phyloP scores from a whole-genome alignment of 345 rosid genomes.

The Bruguiera gymnorhiza region DNA sequence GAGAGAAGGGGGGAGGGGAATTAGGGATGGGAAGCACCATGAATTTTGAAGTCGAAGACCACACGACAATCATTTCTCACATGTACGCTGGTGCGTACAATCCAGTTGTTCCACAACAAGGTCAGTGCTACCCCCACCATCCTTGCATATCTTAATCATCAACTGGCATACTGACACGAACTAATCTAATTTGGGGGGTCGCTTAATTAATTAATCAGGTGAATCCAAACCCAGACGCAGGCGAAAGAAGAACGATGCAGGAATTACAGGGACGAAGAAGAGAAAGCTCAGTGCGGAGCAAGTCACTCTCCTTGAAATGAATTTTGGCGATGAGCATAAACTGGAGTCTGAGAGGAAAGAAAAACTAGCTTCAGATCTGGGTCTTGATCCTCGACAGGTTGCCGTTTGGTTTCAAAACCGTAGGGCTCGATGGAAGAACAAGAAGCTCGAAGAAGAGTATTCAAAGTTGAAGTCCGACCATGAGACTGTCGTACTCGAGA shows the following conservation, averaged over 20 bases:
- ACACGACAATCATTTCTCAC: constrained; percentile 53
- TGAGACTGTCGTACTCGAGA: constrained; percentile 46
- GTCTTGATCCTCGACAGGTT: constrained; percentile 88
- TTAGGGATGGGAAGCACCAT: constrained; percentile 7
- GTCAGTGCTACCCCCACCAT: constrained; percentile 25
- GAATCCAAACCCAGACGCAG: constrained; percentile 53
- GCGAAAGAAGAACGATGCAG: constrained; percentile 47
- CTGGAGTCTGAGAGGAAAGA: constrained; percentile 83
- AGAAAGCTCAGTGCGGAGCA: constrained; percentile 73
- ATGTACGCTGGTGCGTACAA: constrained; percentile 48
- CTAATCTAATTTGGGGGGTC: neutral
- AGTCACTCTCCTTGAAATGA: constrained; percentile 55
- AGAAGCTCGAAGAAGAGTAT: constrained; percentile 86
- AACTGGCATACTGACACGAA: neutral
- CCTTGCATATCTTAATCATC: neutral
- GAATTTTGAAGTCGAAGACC: constrained; percentile 39
- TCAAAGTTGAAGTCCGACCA: constrained; percentile 45
- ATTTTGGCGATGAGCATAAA: constrained; percentile 71
- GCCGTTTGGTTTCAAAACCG: constrained; percentile 99
- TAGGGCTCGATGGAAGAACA: constrained; percentile 85
- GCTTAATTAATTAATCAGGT: constrained; percentile 26
- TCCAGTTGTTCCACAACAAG: constrained; percentile 51
- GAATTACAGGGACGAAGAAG: constrained; percentile 43
- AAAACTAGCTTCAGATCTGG: constrained; percentile 69
- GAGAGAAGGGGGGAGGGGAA: constrained; percentile 1